A percentile compares a stretch with the other conserved stretches of the same genome.
These are phyloP conservation scores for Cystobasidium pallidum DNA, from an alignment of 1,284 basidiomycete species.

Conservation along the genomic window DNA sequence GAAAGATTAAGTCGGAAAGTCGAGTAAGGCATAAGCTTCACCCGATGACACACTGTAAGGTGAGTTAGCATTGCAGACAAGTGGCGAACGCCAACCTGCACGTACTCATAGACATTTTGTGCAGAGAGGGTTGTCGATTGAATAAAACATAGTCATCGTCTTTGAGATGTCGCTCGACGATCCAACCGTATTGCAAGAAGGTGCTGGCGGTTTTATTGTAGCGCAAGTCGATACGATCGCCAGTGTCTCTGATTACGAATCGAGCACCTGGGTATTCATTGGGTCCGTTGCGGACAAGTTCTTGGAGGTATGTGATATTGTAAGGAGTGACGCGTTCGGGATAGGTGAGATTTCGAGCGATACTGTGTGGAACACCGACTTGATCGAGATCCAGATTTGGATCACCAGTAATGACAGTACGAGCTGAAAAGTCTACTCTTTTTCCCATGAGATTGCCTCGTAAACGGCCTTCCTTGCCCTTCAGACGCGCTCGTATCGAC, in stretches of 20 bases:
- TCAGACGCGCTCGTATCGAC: conserved; percentile 94
- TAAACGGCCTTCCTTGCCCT: conserved; percentile 98
- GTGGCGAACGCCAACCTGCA: conserved; percentile 1
- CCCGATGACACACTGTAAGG: conserved; percentile 80
- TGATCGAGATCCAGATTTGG: conserved; percentile 96
- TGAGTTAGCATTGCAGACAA: conserved; percentile 1
- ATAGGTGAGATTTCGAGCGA: conserved; percentile 97
- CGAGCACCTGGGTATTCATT: conserved; percentile 93
- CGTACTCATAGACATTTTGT: conserved; percentile 98
- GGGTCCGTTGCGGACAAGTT: conserved; percentile 95
- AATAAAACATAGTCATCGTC: conserved; percentile 97
- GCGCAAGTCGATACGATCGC: conserved; percentile 94
- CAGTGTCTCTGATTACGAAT: conserved; percentile 96
- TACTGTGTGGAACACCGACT: conserved; percentile 95
- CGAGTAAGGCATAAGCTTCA: conserved; percentile 97
- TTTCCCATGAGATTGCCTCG: conserved; percentile 99
- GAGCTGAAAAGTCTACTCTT: conserved; percentile 98
- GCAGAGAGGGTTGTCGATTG: conserved; percentile 96
- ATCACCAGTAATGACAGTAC: conserved; percentile 99
- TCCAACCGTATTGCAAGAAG: conserved; percentile 97
- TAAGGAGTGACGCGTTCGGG: conserved; percentile 98
- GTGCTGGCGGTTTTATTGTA: conserved; percentile 94
- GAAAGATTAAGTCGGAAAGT: conserved; percentile 97
- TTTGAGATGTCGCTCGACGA: conserved; percentile 95
- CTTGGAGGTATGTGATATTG: conserved; percentile 92